Evolutionary conservation across 2,329 filamentous ascomycete genomes (phyloP).

Genomic region (Exophiala sp.): DNA sequence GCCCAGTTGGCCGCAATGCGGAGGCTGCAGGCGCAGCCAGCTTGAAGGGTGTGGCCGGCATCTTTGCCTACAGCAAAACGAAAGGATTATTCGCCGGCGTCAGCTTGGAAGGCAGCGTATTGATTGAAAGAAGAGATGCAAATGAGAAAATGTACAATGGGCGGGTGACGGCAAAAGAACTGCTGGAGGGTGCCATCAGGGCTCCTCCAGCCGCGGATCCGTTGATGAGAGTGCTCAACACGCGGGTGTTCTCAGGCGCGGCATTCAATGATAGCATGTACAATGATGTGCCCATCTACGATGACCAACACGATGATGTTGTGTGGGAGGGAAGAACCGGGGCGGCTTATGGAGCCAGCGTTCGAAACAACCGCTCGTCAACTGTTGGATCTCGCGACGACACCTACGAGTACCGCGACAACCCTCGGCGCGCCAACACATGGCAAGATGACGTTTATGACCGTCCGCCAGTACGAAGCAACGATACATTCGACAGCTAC

Average conservation of each 20-base stretch:
- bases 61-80: constrained; percentile 97
- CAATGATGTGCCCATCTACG: constrained; percentile 88
- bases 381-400: constrained; percentile 45
- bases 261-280: constrained; percentile 65
- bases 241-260: constrained; percentile 70
- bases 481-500: constrained; percentile 34
- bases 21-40: constrained; percentile 93
- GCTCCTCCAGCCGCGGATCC: constrained; percentile 77
- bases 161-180: constrained; percentile 70
- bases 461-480: constrained; percentile 32
- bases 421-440: constrained; percentile 42
- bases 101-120: constrained; percentile 82
- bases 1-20: constrained; percentile 87
- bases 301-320: constrained; percentile 71
- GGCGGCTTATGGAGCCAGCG: constrained; percentile 63
- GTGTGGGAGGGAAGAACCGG: constrained; percentile 75
- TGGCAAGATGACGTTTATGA: constrained; percentile 48
- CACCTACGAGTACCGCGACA: constrained; percentile 52
- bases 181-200: constrained; percentile 70
- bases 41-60: constrained; percentile 77
- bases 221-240: constrained; percentile 77
- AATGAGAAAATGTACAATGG: constrained; percentile 94
- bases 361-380: constrained; percentile 52
- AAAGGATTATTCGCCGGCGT: constrained; percentile 96
- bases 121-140: constrained; percentile 91